Percentiles rank a stretch among this genome's conserved stretches.
Evolutionary conservation across 306 rosid genomes (phyloP).

Genomic region (Pueraria montana): DNA sequence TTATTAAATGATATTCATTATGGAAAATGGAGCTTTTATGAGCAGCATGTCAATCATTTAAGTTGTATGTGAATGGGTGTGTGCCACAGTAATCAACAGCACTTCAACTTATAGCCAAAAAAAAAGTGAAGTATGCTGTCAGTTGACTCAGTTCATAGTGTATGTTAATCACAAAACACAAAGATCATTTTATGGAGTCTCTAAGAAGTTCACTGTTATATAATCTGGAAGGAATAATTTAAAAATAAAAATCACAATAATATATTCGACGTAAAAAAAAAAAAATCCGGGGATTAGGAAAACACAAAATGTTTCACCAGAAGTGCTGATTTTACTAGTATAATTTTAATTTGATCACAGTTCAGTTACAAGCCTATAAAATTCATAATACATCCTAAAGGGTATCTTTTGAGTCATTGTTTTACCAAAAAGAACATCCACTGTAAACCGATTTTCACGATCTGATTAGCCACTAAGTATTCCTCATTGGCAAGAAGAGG

Average conservation of each 20-base stretch:
- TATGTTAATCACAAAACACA: neutral
- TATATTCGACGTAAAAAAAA: neutral
- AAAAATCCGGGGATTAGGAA: neutral
- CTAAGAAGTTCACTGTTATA: neutral
- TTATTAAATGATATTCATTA: neutral
- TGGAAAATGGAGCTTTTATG: no score
- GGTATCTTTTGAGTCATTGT: no score
- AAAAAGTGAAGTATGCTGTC: slow-evolving; percentile 4
- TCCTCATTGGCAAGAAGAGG: slow-evolving; percentile 13
- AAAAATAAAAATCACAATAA: neutral
- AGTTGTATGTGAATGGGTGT: no score
- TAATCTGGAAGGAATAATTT: neutral
- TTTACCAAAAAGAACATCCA: no score
- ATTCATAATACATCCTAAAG: neutral
- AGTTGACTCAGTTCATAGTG: neutral
- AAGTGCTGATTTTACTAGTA: neutral
- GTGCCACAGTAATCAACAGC: no score
- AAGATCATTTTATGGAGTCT: neutral
- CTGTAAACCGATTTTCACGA: no score
- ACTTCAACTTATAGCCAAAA: neutral
- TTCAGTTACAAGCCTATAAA: neutral
- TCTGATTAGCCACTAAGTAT: neutral
- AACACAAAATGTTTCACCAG: no score
- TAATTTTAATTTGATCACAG: slow-evolving; percentile 5
- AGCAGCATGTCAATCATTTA: neutral